These are phyloP conservation scores for Nitzschia sp. DNA, from an alignment of 108 stramenopile genomes.

Conservation along the genomic window DNA sequence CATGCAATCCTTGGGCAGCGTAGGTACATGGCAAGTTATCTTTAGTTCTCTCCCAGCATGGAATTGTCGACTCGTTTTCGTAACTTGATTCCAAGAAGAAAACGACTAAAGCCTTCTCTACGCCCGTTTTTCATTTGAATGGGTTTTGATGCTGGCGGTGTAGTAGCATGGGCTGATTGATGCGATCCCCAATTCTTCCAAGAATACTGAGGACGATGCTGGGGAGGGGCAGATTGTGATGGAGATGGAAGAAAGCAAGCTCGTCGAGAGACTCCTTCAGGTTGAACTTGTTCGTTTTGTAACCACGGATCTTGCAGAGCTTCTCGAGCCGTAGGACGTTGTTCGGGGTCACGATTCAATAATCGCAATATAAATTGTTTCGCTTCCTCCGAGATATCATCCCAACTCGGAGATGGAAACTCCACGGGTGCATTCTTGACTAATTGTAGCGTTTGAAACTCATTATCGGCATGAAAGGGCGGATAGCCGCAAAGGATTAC, in stretches of 20 bases:
- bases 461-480: constrained; percentile 68
- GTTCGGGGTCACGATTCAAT: constrained; percentile 41
- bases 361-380: constrained; percentile 31
- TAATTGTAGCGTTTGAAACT: constrained; percentile 32
- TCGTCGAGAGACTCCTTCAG: not conserved
- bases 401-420: constrained; percentile 44
- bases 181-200: not conserved
- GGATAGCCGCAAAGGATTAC: constrained; percentile 84
- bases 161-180: not conserved
- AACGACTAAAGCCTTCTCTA: not conserved
- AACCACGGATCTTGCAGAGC: constrained; percentile 42
- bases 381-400: constrained; percentile 27
- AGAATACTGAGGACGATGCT: not conserved
- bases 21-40: too few species aligned
- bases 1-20: too few species aligned
- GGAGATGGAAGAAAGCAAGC: not conserved
- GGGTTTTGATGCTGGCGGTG: not conserved
- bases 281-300: constrained; percentile 8
- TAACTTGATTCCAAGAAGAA: too few species aligned
- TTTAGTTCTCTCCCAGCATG: too few species aligned
- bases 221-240: not conserved
- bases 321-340: constrained; percentile 36
- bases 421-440: constrained; percentile 39
- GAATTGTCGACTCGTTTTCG: too few species aligned
- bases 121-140: not conserved